Base-by-base conservation (phyloP, 768 basidiomycete genomes). In the Tylopilus plumbeoviolaceoides region DNA sequence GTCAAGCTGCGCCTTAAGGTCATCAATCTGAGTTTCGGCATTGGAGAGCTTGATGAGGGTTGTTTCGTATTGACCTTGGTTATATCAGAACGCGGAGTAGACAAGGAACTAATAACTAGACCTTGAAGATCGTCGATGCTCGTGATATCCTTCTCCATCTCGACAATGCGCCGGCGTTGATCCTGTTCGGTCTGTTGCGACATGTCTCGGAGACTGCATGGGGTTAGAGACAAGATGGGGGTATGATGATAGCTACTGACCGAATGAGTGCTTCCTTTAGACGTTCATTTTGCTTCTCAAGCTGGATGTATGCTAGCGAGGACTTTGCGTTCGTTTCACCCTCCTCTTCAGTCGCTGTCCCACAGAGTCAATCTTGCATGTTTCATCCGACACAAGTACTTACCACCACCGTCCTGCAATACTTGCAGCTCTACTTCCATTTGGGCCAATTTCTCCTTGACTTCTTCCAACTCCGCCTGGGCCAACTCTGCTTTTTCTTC, bases 281-380 rank as follows among this genome's bases (percentile, higher is more conserved):
- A 15, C 97, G 74, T 63, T 93, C 92, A 57, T 98, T 99, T 64
- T 98, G 95, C 67, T 91, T 97, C 73, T 98, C 95, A 1, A 99
- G 82, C 64, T 98, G 95, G 17, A 88, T 78, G 68, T 85, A 83
- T 27, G 82, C 82, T 55, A 89, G 61, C 5, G 87, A 82, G 58
- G 78, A 75, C 62, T 84, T 85, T 7, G 73, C 72, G 27, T 60
- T 71, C 4, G 64, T 63, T 17, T 70, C 65, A 11, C 58, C 64
- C 33, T 63, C 71, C 27, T 68, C 71, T 15, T 58, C 69, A 14
- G 30, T 18, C 17, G 44, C 68, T 69, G 38, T 8, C 25, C 8
- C n/a, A 14, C 17, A 28, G n/a, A n/a, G 46, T 66, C 43, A 62
- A 50, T 10, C 17, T 14, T 7, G 21, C 27, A 14, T 40, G 30